Conservation (phyloP, 2,329 filamentous ascomycete species). For the Xylaria polymorpha region DNA sequence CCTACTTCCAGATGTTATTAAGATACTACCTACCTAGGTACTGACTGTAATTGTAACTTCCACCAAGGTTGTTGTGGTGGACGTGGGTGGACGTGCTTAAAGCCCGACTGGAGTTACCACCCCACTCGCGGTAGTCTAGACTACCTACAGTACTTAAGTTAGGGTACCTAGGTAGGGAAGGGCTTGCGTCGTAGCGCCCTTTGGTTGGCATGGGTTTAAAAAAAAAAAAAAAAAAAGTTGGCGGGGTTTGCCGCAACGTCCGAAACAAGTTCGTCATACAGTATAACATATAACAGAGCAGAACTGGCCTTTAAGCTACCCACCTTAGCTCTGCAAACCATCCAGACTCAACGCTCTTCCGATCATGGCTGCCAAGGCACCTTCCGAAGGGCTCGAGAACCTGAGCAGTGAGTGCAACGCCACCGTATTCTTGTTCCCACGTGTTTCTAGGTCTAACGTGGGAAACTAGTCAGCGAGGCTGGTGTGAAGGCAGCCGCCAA, state of each 20-base stretch:
- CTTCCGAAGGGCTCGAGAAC: conserved; percentile 56
- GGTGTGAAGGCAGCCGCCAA: conserved; percentile 12
- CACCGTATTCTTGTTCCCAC: conserved; percentile 52
- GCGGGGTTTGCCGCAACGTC: conserved; percentile 23
- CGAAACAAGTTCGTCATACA: background rate
- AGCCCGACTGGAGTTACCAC: too few relatives aligned
- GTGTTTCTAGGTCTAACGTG: conserved; percentile 53
- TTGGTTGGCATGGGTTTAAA: conserved; percentile 24
- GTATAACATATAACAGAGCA: background rate
- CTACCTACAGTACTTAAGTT: too few relatives aligned
- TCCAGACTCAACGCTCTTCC: background rate
- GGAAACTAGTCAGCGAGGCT: conserved; percentile 48
- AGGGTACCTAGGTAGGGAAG: too few relatives aligned
- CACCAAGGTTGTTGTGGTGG: too few relatives aligned
- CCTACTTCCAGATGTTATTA: too few relatives aligned
- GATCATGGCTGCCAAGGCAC: conserved; percentile 57
- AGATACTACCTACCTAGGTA: too few relatives aligned
- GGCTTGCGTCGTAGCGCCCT: conserved; percentile 19
- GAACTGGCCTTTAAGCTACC: background rate
- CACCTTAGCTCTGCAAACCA: background rate
- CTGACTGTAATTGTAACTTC: too few relatives aligned
- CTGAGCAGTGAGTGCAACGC: conserved; percentile 52
- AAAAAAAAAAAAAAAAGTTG: conserved; percentile 36
- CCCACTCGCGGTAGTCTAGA: too few relatives aligned
- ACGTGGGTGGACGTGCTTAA: too few relatives aligned